Evolutionary conservation across 106 monocot genomes (phyloP).

Genomic region (Acorus calamus): DNA sequence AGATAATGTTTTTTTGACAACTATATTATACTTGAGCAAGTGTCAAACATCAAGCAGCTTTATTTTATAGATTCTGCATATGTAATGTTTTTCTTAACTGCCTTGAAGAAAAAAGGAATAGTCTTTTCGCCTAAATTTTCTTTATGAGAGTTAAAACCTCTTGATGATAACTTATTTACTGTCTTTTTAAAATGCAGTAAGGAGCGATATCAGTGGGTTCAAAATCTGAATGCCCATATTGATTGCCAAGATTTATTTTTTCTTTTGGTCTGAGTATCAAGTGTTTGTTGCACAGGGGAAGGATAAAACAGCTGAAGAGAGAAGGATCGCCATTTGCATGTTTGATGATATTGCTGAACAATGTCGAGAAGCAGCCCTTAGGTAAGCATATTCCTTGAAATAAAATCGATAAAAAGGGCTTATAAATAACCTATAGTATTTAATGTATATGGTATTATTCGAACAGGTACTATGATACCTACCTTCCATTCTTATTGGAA

Average conservation of each 20-base stretch:
- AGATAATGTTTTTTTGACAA: too few relatives aligned
- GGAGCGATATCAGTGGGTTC: too few relatives aligned
- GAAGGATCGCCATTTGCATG: slow-evolving; percentile 95
- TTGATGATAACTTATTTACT: too few relatives aligned
- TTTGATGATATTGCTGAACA: slow-evolving; percentile 98
- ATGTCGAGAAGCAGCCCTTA: slow-evolving; percentile 80
- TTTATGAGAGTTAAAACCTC: too few relatives aligned
- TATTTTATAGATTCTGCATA: too few relatives aligned
- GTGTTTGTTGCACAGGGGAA: slow-evolving; percentile 44
- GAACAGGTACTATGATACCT: slow-evolving; percentile 80
- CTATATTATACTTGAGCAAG: too few relatives aligned
- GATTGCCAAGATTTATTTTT: background rate
- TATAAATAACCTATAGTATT: background rate
- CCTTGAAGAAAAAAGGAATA: too few relatives aligned
- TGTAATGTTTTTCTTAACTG: too few relatives aligned
- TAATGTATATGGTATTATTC: slow-evolving; percentile 7
- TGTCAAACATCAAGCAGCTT: too few relatives aligned
- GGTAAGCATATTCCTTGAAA: slow-evolving; percentile 33
- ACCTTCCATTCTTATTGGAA: slow-evolving; percentile 83
- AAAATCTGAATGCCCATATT: too few relatives aligned
- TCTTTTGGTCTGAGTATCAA: background rate
- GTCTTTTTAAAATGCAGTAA: too few relatives aligned
- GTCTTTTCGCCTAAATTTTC: too few relatives aligned
- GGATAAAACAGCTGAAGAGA: slow-evolving; percentile 87
- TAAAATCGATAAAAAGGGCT: background rate